These are phyloP conservation scores for Populus hybrid DNA, from an alignment of 441 rosid species.

Conservation along the genomic window DNA sequence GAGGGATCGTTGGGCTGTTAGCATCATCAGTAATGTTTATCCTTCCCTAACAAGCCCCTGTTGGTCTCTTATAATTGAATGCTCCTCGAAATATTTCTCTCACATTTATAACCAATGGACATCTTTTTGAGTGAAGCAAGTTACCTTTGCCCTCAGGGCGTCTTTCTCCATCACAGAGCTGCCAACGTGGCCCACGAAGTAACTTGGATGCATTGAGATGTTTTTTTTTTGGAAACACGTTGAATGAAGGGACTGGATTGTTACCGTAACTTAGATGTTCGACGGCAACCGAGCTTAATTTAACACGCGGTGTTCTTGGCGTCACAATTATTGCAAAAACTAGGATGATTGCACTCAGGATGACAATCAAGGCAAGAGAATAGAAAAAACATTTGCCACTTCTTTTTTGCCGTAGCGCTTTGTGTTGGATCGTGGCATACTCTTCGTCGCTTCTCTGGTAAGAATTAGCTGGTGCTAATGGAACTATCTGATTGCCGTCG, in stretches of 20 bases:
- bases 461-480: conserved; percentile 26
- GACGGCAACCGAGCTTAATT: conserved; percentile 7
- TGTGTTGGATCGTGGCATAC: conserved; percentile 8
- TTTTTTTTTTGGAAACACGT: no score
- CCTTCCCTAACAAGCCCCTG: background rate
- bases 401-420: conserved; percentile 6
- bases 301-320: conserved; percentile 34
- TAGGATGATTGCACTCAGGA: conserved; percentile 26
- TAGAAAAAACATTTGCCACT: conserved; percentile 41
- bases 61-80: background rate
- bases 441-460: conserved; percentile 38
- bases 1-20: background rate
- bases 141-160: no score
- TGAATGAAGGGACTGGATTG: conserved; percentile 28
- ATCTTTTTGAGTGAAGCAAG: background rate
- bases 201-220: background rate
- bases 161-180: background rate
- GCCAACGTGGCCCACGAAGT: background rate
- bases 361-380: conserved; percentile 31
- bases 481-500: conserved; percentile 20
- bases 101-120: background rate
- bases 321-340: conserved; percentile 26
- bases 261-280: conserved; percentile 24
- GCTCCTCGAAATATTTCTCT: background rate
- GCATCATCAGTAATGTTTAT: background rate